Percentiles rank a stretch among this genome's conserved stretches.
These are phyloP conservation scores for Fusarium keratoplasticum DNA, from an alignment of 2,329 filamentous ascomycete species.

Conservation along the genomic window DNA sequence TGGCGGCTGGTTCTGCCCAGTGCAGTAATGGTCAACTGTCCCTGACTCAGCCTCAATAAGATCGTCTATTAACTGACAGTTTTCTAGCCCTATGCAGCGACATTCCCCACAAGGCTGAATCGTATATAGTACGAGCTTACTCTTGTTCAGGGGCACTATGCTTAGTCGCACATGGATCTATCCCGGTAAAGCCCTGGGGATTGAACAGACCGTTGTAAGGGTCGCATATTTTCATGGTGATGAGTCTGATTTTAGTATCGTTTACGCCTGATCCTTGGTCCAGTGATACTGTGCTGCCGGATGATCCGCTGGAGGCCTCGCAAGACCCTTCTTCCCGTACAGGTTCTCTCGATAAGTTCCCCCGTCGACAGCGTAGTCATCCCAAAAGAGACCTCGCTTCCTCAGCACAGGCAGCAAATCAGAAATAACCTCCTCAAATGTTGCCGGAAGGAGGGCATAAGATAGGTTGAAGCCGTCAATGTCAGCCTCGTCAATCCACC, in stretches of 20 bases:
- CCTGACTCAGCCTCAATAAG: not conserved
- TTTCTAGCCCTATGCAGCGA: not conserved
- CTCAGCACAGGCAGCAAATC: conserved; percentile 72
- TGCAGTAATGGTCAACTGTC: not conserved
- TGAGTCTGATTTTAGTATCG: not conserved
- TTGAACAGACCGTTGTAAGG: no score
- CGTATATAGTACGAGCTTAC: not conserved
- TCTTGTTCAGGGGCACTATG: not conserved
- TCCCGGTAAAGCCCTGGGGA: not conserved
- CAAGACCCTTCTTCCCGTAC: conserved; percentile 50
- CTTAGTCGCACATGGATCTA: not conserved
- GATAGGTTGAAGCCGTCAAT: conserved; percentile 66
- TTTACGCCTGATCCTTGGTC: conserved; percentile 47
- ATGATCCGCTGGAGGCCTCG: conserved; percentile 52
- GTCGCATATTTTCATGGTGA: no score
- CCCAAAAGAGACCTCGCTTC: conserved; percentile 67
- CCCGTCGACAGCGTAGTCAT: conserved; percentile 56
- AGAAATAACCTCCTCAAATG: conserved; percentile 75
- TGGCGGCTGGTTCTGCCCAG: not conserved
- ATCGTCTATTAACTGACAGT: not conserved
- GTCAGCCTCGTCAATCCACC: conserved; percentile 63
- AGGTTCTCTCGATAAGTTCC: conserved; percentile 59
- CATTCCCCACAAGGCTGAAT: not conserved
- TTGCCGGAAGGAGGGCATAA: conserved; percentile 61
- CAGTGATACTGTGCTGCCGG: conserved; percentile 55